Evolutionary conservation across 2,329 filamentous ascomycete genomes (phyloP), one percentile per base, ranked within the genome.

Genomic region (Talaromyces pinophilus): DNA sequence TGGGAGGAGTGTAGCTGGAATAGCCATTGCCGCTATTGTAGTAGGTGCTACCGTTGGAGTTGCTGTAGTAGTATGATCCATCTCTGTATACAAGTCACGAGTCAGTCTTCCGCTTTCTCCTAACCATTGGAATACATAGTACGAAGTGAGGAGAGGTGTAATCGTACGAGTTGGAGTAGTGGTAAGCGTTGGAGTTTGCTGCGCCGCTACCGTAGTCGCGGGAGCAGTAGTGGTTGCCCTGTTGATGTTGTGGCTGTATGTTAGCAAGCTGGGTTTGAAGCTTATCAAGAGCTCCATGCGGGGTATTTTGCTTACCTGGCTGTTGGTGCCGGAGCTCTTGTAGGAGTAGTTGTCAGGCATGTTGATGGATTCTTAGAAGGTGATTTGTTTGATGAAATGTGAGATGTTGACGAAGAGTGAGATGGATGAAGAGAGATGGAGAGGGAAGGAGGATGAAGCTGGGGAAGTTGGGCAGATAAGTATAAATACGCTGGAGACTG

Each of bases 41-140:
- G 80, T 92, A 92, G 46, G 86, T 89, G 73, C 86, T 90, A 15
- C 88, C 87, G 69, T 90, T 84, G 55, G 87, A 78, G 79, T 91
- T 92, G 74, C 84, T 86, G 79, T 91, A 92, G 80, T 92, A 91
- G 82, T 92, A 92, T 1, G 87, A 90, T 44, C 88, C 88, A 71
- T 91, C 73, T 25, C 84, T 86, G 28, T 33, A 50, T 17, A 33
- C 30, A 25, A 11, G 25, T 6, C 35, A 30, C 50, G 25, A 13
- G 44, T 40, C 30, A 38, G 35, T 57, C 28, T 35, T 11, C 10
- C 11, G 2, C 5, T 7, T 54, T 33, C 15, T 5, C 22, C 3
- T 10, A 10, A 48, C 13, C 7, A 48, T 38, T 15, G 10, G 19
- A 5, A 15, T 48, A 33, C 30, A 1, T 10, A 33, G 30, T 33